Base-by-base conservation (phyloP, 257 asterid genomes). In the Rauvolfia tetraphylla region DNA sequence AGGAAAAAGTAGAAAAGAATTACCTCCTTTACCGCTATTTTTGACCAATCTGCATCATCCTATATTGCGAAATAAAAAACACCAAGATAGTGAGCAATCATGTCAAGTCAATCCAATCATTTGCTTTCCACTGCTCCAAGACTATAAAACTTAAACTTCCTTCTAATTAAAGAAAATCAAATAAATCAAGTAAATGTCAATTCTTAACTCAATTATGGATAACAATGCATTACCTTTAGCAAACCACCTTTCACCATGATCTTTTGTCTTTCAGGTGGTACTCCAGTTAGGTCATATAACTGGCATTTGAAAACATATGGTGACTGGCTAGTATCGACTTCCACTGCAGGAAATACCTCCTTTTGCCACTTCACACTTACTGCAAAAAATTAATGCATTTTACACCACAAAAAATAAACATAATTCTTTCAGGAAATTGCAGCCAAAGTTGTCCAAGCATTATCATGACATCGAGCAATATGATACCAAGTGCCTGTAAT, bases 311-410 rank as follows among this genome's bases (percentile, higher is more conserved):
- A 95, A 51, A 95, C 84, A 81, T 87, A 93, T 1, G 99, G 98
- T 74, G 98, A 65, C 86, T 91, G 95, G 81, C 87, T 88, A 56
- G 97, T 95, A 86, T 95, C 99, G 73, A 95, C 83, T 82, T 93
- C 98, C 82, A 95, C 96, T 25, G 84, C 82, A 75, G 93, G 79
- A 76, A 89, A 89, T 74, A 90, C 74, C 83, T 93, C 91, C 74
- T 95, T 95, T 82, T 93, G 98, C 99, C 99, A 95, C 88, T 95
- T 95, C 23, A 95, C 98, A 76, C 95, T 95, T 14, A 95, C 99
- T 95, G 96, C 77, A 79, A 84, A 79, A 79, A 62, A 68, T 38
- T 13, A 46, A 27, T 34, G 63, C 22, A 44, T 54, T 54, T 56
- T 33, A 68, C 27, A 11, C 41, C 33, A 61, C 75, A 53, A 63